phyloP scores from a whole-genome alignment of 2,329 filamentous ascomycete genomes.

The Clarireedia homoeocarpa region DNA sequence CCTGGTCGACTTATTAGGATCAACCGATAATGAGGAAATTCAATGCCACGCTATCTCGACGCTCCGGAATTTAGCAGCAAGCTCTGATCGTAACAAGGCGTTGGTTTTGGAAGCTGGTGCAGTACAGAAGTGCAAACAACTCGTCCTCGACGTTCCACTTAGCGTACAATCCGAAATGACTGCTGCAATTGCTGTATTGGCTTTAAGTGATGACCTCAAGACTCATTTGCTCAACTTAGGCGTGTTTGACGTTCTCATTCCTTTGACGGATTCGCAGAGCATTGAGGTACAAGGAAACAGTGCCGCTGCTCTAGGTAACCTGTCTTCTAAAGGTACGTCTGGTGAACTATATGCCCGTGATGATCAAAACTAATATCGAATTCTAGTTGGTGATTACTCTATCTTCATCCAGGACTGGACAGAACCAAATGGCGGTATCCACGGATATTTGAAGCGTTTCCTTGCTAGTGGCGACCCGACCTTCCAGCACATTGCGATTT shows the following conservation, averaged over 20 bases:
- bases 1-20: constrained; percentile 85
- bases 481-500: constrained; percentile 98
- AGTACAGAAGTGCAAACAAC: constrained; percentile 96
- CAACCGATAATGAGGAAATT: constrained; percentile 96
- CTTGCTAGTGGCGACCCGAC: constrained; percentile 90
- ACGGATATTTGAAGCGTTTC: constrained; percentile 90
- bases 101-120: constrained; percentile 94
- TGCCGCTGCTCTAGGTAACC: constrained; percentile 86
- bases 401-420: constrained; percentile 95
- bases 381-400: constrained; percentile 87
- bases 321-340: constrained; percentile 84
- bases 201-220: constrained; percentile 92
- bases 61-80: constrained; percentile 87
- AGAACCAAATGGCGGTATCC: constrained; percentile 86
- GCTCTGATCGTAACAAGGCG: constrained; percentile 95
- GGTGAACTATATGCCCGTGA: neutral
- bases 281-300: constrained; percentile 99
- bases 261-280: constrained; percentile 87
- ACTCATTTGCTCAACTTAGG: constrained; percentile 82
- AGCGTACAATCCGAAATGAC: constrained; percentile 99
- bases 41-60: constrained; percentile 98
- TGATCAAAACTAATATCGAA: constrained; percentile 25
- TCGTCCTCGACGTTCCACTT: constrained; percentile 86
- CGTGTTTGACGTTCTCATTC: constrained; percentile 94
- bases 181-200: constrained; percentile 93